Base-by-base conservation (phyloP, 805 yeast genomes). In the Yamadazyma akitaensis region DNA sequence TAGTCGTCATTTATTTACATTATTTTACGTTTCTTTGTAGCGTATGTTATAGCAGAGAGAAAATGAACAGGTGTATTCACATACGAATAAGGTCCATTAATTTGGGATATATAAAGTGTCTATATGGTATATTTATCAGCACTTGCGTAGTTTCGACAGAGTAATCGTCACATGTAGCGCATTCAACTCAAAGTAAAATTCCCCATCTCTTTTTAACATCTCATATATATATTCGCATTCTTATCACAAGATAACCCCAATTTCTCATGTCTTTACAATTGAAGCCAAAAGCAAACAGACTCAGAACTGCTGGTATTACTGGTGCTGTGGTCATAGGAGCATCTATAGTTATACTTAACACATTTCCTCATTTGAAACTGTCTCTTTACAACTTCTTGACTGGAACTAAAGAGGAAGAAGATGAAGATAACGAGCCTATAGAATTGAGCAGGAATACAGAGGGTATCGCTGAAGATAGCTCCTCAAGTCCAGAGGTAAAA, bases 331-430 rank as follows among this genome's bases (percentile, higher is more conserved):
- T 73, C 3, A 43, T 76, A 11, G 79, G 79, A 19, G 72, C 75
- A 3, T 63, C 75, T 0, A 59, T 68, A 24, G 38, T 77, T 5
- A 49, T 76, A 9, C 60, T 77, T 47, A 67, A 67, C 44, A 77
- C 80, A 4, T 77, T 68, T 49, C 82, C 82, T n/a, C 81, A 77
- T 51, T 59, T 77, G 36, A 61, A 60, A 45, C 50, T 61, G n/a
- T 47, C 60, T 11, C 31, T 67, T 14, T 56, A 49, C 43, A 50
- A 58, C 17, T 59, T 51, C 41, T 28, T 67, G 2, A 50, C 54
- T 2, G 63, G 63, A n/a, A 54, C 50, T 36, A 53, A 35, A 1
- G 50, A 49, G 3, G 59, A 49, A 2, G 42, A 40, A 6, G 59
- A 57, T 16, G 58, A 52, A n/a, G 61, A 56, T 34, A 53, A 63